Base-by-base conservation (phyloP, 2,329 filamentous ascomycete genomes). In the Alternaria conjuncta region DNA sequence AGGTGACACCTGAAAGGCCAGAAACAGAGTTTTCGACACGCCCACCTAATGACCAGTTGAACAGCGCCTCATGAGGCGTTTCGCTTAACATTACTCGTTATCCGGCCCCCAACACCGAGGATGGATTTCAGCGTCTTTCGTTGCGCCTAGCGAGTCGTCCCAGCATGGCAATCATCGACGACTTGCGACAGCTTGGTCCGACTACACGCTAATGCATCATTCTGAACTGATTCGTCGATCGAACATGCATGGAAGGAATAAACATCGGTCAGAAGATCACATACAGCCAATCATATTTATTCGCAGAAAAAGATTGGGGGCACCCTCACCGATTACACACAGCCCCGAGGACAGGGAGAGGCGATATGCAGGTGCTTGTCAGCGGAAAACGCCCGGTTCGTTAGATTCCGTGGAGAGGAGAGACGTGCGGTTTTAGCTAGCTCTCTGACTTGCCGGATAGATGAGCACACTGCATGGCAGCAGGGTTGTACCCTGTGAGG, bases 131-230 rank as follows among this genome's bases (percentile, higher is more conserved):
- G 46, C 9, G 13, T 46, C 26, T 21, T 13, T 6, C 23, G 32
- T 30, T n/a, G 36, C 54, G 43, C 15, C 41, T 9, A 23, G 43
- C 18, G 30, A 13, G 18, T 15, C 32, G 11, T 7, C 21, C 15
- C 18, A 20, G 44, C 45, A 43, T 45, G 25, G 45, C 23, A 12
- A 43, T 26, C 30, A 21, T 49, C 13, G 21, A 49, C 18, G 18
- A 7, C 15, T 23, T 23, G 44, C 18, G 28, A 25, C 28, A 49
- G 45, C 49, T 13, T 30, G 25, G 6, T 41, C 53, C 18, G 25
- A 61, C 53, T 57, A 57, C 45, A 57, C 45, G 45, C 53, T 61
- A 50, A 50, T 30, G 45, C 32, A 57, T 13, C 12, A 57, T 3
- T 25, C 32, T 50, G 23, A 32, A 28, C 12, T 21, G 18, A 30